These are phyloP conservation scores for Tripterygium wilfordii DNA, from an alignment of 177 flowering plant species.

Conservation along the genomic window DNA sequence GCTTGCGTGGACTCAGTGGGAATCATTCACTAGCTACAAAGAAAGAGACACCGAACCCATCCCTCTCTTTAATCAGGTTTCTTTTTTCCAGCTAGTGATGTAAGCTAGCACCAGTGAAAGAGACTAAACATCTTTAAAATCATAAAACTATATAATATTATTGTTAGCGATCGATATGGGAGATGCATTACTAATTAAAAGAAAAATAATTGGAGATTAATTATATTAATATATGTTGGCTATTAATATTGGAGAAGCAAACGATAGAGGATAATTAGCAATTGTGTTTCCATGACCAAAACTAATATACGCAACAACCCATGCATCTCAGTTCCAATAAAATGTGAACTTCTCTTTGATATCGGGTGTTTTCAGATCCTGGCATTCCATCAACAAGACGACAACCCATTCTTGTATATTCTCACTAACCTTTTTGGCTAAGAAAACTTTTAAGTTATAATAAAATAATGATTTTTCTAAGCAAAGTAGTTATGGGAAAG, in stretches of 20 bases:
- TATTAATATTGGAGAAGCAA: no score
- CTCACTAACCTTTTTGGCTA: constrained; percentile 15
- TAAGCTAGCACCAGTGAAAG: constrained; percentile 2
- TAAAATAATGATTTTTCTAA: constrained; percentile 9
- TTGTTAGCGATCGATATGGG: background rate
- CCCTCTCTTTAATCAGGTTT: no score
- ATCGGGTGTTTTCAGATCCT: background rate
- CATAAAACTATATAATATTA: no score
- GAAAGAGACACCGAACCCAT: background rate
- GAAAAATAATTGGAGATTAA: background rate
- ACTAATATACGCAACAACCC: no score
- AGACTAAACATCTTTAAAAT: background rate
- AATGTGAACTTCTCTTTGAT: no score
- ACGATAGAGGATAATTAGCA: no score
- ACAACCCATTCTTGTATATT: background rate
- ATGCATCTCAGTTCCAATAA: no score
- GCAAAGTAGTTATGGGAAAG: constrained; percentile 17
- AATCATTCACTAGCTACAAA: background rate
- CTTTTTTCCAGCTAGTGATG: background rate
- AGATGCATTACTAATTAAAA: background rate
- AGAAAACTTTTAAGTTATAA: constrained; percentile 4
- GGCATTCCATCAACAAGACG: background rate
- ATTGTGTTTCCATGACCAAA: no score
- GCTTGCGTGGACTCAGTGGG: background rate
- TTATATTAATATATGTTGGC: no score